Evolutionary conservation across 345 rosid genomes (phyloP), one percentile per base, ranked within the genome.

Genomic region (Hypericum perforatum): DNA sequence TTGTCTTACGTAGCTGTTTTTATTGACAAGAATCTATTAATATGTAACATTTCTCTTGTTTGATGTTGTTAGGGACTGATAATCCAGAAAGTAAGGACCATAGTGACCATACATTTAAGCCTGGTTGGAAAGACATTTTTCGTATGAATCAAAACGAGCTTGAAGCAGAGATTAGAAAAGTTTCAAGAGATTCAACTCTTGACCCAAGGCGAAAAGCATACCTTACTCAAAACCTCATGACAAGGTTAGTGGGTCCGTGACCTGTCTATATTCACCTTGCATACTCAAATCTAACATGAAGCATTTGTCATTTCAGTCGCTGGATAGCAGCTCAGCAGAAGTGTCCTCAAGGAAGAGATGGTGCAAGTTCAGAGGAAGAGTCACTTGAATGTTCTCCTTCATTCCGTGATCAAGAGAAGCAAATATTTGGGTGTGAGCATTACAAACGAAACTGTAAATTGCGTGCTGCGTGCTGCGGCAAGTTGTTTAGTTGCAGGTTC

Each of bases 41-140:
- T 22, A n/a, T 22, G 32, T 22, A 22, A 22, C 4, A 22, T 22
- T 22, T 22, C 32, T 22, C 32, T 22, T 22, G 32, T 22, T 22
- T 22, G 32, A 22, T 22, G 32, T 22, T 32, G 63, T 6, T 52
- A 86, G 95, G 60, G 50, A 61, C 59, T 63, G 82, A 76, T 53
- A 66, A 81, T 53, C 74, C 66, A 54, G 90, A 84, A 60, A 70
- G 71, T 63, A 59, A 84, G 68, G 85, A 84, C 64, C 88, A 78
- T 47, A 68, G 61, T 63, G 86, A 81, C 66, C 78, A 65, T 56
- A 83, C 74, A 73, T 90, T 90, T 78, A 86, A 86, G 80, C 97
- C 97, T 60, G 97, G 97, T 36, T 82, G 95, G 95, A 84, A 84
- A 58, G 95, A 86, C 74, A 90, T 90, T 39, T 90, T 90, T 60